These are phyloP conservation scores for Verbascum thapsus DNA, from an alignment of 257 asterid species.

Conservation along the genomic window DNA sequence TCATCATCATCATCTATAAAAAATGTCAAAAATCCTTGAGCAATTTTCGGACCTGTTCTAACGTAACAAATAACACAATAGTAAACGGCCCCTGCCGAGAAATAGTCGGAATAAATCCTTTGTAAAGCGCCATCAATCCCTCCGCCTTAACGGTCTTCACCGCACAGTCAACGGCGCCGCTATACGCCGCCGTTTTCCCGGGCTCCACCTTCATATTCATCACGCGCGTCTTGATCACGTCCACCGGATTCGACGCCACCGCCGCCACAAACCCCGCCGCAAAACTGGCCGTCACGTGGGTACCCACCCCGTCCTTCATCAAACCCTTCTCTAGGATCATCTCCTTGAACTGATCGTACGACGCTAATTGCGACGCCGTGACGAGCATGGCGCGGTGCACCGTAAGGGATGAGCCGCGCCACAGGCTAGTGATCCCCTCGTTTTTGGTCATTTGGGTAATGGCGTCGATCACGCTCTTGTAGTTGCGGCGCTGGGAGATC, in stretches of 20 bases:
- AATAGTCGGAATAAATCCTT: constrained; percentile 81
- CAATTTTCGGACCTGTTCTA: constrained; percentile 85
- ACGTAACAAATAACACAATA: constrained; percentile 80
- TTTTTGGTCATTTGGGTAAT: constrained; percentile 64
- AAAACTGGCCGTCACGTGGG: constrained; percentile 87
- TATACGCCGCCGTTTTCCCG: constrained; percentile 64
- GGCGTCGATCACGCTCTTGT: constrained; percentile 86
- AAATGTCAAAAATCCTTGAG: constrained; percentile 62
- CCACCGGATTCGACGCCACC: too few species aligned
- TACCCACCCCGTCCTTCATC: constrained; percentile 83
- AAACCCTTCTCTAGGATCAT: constrained; percentile 41
- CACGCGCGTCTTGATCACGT: constrained; percentile 86
- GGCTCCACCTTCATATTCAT: constrained; percentile 90
- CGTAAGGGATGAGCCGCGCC: constrained; percentile 93
- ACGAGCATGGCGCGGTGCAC: constrained; percentile 95
- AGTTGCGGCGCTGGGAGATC: constrained; percentile 65
- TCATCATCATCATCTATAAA: constrained; percentile 49
- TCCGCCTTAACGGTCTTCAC: constrained; percentile 81
- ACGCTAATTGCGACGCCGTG: constrained; percentile 84
- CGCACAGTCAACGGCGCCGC: constrained; percentile 83
- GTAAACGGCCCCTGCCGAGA: constrained; percentile 92
- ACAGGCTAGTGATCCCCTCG: constrained; percentile 78
- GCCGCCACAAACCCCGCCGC: constrained; percentile 95
- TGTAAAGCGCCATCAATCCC: constrained; percentile 89
- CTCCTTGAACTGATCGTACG: constrained; percentile 84